Conservation (phyloP, 768 basidiomycete species). For the Terana coerulea region DNA sequence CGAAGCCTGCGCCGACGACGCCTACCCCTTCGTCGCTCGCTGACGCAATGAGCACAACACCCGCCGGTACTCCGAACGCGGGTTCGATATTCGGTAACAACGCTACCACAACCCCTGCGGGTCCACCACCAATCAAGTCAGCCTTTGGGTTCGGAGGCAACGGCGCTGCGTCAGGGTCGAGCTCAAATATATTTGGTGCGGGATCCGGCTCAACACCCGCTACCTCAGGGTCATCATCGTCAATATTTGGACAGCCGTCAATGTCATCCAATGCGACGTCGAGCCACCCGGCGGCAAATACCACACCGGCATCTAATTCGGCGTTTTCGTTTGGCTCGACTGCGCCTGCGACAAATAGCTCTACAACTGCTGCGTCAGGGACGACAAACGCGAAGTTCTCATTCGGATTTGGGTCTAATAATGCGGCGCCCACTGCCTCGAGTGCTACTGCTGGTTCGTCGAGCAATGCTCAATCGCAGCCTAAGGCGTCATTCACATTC, state of each 20-base stretch:
- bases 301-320: neutral
- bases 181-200: conserved; percentile 3
- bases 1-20: neutral
- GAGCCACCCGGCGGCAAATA: neutral
- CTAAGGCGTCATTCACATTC: neutral
- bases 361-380: neutral
- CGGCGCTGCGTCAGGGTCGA: neutral
- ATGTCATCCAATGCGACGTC: neutral
- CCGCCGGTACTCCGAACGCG: neutral
- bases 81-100: conserved; percentile 7
- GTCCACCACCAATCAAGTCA: conserved; percentile 13
- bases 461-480: neutral
- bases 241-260: neutral
- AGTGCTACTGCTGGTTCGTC: neutral
- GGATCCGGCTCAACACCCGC: neutral
- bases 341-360: neutral
- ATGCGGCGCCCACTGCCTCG: neutral
- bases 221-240: neutral
- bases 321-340: neutral
- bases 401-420: neutral
- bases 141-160: conserved; percentile 10
- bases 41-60: neutral
- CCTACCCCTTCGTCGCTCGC: neutral
- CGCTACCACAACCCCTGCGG: conserved; percentile 13
- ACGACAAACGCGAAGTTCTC: neutral